These are phyloP conservation scores for Pichia norvegensis DNA, from an alignment of 1,139 yeast species.

Conservation along the genomic window DNA sequence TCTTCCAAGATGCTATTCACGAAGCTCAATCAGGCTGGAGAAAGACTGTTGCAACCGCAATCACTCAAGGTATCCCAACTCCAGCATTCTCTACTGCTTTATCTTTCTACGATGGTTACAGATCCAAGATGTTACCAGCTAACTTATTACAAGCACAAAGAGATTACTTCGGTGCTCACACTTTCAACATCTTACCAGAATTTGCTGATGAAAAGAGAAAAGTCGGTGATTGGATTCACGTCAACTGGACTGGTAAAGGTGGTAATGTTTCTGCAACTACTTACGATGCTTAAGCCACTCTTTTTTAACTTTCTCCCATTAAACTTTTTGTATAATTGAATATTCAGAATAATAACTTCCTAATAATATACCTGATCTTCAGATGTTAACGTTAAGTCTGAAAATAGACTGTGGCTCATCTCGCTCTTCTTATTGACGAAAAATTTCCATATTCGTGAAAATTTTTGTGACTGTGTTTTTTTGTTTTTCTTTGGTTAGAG, in stretches of 20 bases:
- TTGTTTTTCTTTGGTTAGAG: conserved; percentile 9
- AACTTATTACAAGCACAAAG: conserved; percentile 98
- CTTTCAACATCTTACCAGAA: conserved; percentile 92
- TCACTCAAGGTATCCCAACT: conserved; percentile 85
- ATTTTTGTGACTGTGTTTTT: conserved; percentile 26
- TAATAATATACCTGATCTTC: too few relatives aligned
- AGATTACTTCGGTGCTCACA: conserved; percentile 99
- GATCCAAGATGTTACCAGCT: conserved; percentile 93
- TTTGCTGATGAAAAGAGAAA: conserved; percentile 67
- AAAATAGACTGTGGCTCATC: neutral
- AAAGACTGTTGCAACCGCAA: conserved; percentile 69
- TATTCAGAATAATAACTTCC: too few relatives aligned
- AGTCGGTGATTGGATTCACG: conserved; percentile 77
- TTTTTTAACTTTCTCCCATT: neutral
- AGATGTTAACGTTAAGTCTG: too few relatives aligned
- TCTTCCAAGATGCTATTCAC: conserved; percentile 84
- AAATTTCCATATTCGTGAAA: neutral
- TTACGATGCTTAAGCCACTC: conserved; percentile 72
- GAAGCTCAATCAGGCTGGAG: conserved; percentile 98
- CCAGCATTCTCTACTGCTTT: conserved; percentile 97
- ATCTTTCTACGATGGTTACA: conserved; percentile 97
- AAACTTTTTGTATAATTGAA: neutral
- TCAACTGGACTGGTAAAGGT: conserved; percentile 99
- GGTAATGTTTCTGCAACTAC: conserved; percentile 95
- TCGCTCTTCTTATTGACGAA: neutral